Percentiles rank a stretch among this genome's conserved stretches.
Evolutionary conservation across 768 basidiomycete genomes (phyloP).

Genomic region (Leucosporidium yakuticum): DNA sequence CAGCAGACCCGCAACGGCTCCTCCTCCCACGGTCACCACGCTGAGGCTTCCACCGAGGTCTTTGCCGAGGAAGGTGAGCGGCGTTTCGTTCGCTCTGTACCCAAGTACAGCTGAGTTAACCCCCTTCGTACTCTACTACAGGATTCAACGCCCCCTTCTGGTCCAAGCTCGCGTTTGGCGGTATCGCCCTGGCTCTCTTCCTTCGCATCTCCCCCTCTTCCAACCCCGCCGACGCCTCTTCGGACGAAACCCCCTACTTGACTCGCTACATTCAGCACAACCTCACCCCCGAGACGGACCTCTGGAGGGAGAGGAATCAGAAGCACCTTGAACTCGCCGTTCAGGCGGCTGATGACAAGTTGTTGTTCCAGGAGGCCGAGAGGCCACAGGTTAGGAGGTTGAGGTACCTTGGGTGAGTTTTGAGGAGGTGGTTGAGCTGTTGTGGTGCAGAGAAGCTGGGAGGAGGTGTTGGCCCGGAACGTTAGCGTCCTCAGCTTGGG

Average conservation of each 20-base stretch:
- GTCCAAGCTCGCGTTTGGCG: slow-evolving; percentile 41
- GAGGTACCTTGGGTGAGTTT: slow-evolving; percentile 43
- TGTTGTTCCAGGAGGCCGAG: slow-evolving; percentile 47
- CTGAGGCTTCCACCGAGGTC: no score
- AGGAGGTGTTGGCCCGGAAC: no score
- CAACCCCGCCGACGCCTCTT: slow-evolving; percentile 32
- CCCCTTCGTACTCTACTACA: slow-evolving; percentile 13
- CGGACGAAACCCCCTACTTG: slow-evolving; percentile 35
- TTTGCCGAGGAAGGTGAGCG: no score
- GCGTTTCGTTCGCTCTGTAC: neutral
- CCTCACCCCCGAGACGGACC: slow-evolving; percentile 39
- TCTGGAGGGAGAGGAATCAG: slow-evolving; percentile 44
- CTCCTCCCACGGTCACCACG: no score
- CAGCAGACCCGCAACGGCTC: no score
- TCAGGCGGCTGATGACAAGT: slow-evolving; percentile 42
- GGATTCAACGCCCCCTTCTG: slow-evolving; percentile 44
- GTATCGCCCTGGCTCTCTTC: slow-evolving; percentile 37
- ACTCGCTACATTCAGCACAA: slow-evolving; percentile 42
- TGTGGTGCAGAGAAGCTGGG: neutral
- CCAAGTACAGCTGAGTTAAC: neutral
- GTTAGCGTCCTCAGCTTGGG: no score
- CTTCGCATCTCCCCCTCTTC: slow-evolving; percentile 39
- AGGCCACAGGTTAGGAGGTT: slow-evolving; percentile 42
- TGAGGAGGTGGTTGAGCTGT: neutral
- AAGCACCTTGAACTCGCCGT: slow-evolving; percentile 44